Evolutionary conservation across 441 rosid genomes (phyloP).

Genomic region (Mallotus repandus): DNA sequence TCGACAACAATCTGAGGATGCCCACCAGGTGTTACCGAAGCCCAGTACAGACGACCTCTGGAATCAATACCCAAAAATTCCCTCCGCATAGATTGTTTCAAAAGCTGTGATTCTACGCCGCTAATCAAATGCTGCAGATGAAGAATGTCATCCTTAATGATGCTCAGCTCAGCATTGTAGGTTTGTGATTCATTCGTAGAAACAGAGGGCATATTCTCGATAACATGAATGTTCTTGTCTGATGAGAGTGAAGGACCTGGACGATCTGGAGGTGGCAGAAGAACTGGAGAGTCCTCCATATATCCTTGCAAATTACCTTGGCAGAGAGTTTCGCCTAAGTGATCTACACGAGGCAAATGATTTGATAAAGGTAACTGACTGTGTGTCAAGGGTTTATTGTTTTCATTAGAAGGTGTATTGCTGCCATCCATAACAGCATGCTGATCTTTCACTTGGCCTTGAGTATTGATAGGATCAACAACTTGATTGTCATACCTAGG

Average conservation of each 20-base stretch:
- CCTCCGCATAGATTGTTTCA: constrained; percentile 64
- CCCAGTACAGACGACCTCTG: constrained; percentile 82
- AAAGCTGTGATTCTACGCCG: constrained; percentile 61
- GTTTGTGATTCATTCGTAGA: constrained; percentile 54
- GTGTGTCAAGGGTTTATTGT: constrained; percentile 34
- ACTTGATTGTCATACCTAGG: constrained; percentile 21
- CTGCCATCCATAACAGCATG: constrained; percentile 30
- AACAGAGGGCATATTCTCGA: constrained; percentile 41
- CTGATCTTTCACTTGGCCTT: constrained; percentile 28
- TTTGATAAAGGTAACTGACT: constrained; percentile 32
- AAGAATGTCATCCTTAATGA: constrained; percentile 54
- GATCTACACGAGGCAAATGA: constrained; percentile 39
- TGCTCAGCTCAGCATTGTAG: constrained; percentile 51
- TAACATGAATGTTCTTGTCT: constrained; percentile 31
- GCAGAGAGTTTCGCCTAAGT: constrained; percentile 33
- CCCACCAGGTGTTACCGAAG: constrained; percentile 54
- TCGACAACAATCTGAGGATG: constrained; percentile 68
- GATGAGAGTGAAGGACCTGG: constrained; percentile 35
- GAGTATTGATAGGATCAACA: constrained; percentile 22
- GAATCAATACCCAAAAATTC: constrained; percentile 93
- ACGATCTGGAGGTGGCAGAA: constrained; percentile 28
- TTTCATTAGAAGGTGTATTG: constrained; percentile 34
- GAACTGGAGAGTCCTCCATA: constrained; percentile 29
- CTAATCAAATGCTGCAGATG: constrained; percentile 60
- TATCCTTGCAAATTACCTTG: constrained; percentile 37